Percentiles rank a stretch among this genome's conserved stretches.
phyloP scores from a whole-genome alignment of 495 filamentous ascomycete species.

The Trichoderma erinaceum region DNA sequence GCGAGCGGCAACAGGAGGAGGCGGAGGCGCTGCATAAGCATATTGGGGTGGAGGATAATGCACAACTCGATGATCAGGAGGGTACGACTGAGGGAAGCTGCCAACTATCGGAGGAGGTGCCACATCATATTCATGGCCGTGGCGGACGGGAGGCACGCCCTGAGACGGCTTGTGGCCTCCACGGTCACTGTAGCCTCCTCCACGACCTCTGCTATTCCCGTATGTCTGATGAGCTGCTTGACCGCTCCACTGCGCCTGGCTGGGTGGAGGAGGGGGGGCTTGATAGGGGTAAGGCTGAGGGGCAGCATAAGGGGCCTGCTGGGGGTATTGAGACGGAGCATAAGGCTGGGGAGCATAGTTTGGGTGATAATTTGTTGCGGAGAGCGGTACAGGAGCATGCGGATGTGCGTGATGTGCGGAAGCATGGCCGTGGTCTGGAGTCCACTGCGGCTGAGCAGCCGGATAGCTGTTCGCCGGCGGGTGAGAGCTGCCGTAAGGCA shows the following conservation, averaged over 20 bases:
- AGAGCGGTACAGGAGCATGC: constrained; percentile 31
- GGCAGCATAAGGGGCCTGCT: constrained; percentile 29
- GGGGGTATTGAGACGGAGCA: constrained; percentile 27
- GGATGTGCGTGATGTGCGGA: constrained; percentile 21
- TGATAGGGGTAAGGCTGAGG: constrained; percentile 31
- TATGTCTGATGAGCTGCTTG: constrained; percentile 30
- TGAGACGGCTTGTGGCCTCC: constrained; percentile 41
- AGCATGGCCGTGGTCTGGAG: constrained; percentile 26
- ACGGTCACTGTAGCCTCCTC: constrained; percentile 47
- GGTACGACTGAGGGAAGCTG: constrained; percentile 29
- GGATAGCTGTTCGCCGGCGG: constrained; percentile 18
- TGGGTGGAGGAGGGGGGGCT: constrained; percentile 14
- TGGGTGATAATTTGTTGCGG: constrained; percentile 44
- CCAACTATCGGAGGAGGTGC: constrained; percentile 40
- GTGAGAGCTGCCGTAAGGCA: constrained; percentile 28
- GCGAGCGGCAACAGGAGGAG: not conserved
- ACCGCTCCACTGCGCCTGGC: constrained; percentile 22
- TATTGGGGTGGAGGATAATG: constrained; percentile 18
- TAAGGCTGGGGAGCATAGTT: constrained; percentile 49
- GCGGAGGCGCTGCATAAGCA: constrained; percentile 17
- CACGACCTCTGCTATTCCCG: constrained; percentile 48
- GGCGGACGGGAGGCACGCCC: constrained; percentile 52
- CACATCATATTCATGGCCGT: constrained; percentile 1
- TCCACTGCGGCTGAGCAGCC: constrained; percentile 30
- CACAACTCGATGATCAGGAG: constrained; percentile 23